phyloP scores from a whole-genome alignment of 768 basidiomycete species.

The Psilocybe tampanensis region DNA sequence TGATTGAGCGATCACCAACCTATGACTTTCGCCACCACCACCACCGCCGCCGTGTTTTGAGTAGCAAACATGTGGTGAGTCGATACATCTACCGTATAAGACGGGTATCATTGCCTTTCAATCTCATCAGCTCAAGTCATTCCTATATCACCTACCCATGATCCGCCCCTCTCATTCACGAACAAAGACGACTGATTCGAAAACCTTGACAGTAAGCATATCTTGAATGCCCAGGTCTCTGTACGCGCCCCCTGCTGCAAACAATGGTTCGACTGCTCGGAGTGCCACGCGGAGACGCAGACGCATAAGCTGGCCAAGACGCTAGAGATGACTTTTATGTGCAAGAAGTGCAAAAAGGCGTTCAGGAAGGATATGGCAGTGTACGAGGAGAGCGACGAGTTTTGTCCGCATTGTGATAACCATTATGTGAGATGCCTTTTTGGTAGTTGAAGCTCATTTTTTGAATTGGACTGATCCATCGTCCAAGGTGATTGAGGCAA shows the following conservation, averaged over 20 bases:
- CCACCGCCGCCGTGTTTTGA: not conserved
- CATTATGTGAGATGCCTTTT: conserved; percentile 74
- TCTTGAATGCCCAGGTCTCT: conserved; percentile 94
- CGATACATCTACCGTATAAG: not conserved
- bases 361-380: conserved; percentile 92
- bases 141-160: not conserved
- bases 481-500: conserved; percentile 87
- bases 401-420: conserved; percentile 97
- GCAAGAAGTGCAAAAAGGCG: conserved; percentile 76
- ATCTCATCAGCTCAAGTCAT: conserved; percentile 17
- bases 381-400: conserved; percentile 98
- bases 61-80: conserved; percentile 20
- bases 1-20: not conserved
- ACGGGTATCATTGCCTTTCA: conserved; percentile 12
- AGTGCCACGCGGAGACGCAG: conserved; percentile 89
- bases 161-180: conserved; percentile 10
- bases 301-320: conserved; percentile 75
- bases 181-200: conserved; percentile 13
- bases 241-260: conserved; percentile 98
- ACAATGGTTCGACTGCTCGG: conserved; percentile 95
- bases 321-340: conserved; percentile 61
- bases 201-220: conserved; percentile 74
- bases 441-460: not conserved
- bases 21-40: not conserved
- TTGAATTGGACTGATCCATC: not conserved